Percentiles rank a stretch among this genome's conserved stretches.
These are phyloP conservation scores for Trichoderma semiorbis DNA, from an alignment of 2,329 filamentous ascomycete genomes.

Conservation along the genomic window DNA sequence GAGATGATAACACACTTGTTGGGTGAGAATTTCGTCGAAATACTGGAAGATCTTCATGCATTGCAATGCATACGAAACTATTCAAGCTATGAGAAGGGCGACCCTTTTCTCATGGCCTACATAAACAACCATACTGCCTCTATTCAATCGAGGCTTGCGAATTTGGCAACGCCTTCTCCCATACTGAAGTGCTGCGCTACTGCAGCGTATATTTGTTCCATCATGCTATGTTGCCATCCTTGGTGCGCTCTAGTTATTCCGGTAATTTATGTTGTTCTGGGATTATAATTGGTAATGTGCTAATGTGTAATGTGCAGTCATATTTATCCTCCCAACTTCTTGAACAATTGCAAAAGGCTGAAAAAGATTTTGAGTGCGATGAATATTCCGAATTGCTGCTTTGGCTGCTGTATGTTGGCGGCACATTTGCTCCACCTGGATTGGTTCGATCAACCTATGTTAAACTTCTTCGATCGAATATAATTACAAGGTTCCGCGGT, in stretches of 20 bases:
- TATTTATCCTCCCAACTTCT: neutral
- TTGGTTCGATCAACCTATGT: neutral
- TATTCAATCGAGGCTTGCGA: neutral
- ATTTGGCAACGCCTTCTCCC: neutral
- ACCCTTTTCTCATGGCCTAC: neutral
- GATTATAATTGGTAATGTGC: neutral
- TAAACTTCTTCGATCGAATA: neutral
- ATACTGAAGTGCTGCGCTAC: neutral
- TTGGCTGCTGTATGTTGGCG: neutral
- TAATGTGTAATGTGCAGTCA: neutral
- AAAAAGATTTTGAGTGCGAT: neutral
- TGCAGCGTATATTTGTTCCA: neutral
- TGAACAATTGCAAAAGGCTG: neutral
- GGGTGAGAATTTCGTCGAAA: neutral
- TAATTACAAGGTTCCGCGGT: neutral
- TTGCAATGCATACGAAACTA: neutral
- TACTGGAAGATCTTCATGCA: neutral
- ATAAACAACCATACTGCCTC: neutral
- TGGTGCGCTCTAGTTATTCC: neutral
- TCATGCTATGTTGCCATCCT: neutral
- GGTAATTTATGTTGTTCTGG: neutral
- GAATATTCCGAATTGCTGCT: neutral
- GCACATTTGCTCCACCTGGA: neutral
- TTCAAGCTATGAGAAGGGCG: neutral
- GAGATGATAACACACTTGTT: neutral